phyloP scores from a whole-genome alignment of 306 rosid genomes.

The Trifolium subterraneum region DNA sequence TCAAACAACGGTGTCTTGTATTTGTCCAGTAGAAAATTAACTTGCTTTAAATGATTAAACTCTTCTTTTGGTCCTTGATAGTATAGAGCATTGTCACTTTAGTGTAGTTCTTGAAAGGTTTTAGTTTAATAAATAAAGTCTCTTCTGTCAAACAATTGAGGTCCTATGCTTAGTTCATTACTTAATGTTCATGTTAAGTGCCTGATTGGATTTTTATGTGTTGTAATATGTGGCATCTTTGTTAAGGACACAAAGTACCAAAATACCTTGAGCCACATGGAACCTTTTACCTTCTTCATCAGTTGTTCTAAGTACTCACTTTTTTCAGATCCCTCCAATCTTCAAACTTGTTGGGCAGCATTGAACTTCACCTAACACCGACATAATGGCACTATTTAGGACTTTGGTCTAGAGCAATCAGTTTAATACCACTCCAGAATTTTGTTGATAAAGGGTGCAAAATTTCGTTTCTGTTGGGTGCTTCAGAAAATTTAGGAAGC shows the following conservation, averaged over 20 bases:
- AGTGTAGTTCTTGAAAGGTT: background rate
- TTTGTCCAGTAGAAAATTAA: background rate
- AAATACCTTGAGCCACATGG: background rate
- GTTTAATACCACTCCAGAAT: background rate
- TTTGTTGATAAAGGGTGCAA: background rate
- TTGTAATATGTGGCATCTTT: background rate
- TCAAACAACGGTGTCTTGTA: background rate
- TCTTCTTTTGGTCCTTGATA: background rate
- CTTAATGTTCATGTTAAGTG: background rate
- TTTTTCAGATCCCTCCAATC: slow-evolving; percentile 4
- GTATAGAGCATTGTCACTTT: background rate
- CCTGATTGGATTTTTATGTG: background rate
- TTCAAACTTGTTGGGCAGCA: slow-evolving; percentile 4
- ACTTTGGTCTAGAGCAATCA: background rate
- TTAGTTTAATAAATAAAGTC: background rate
- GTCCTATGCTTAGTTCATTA: background rate
- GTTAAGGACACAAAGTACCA: slow-evolving; percentile 5
- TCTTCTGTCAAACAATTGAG: background rate
- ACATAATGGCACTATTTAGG: background rate
- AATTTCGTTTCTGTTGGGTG: background rate
- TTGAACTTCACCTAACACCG: background rate
- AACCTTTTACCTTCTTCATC: background rate
- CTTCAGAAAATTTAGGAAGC: background rate
- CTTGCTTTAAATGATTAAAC: background rate
- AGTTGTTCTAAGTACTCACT: background rate